phyloP scores from a whole-genome alignment of 2,329 filamentous ascomycete genomes.

The Epicoccum nigrum region DNA sequence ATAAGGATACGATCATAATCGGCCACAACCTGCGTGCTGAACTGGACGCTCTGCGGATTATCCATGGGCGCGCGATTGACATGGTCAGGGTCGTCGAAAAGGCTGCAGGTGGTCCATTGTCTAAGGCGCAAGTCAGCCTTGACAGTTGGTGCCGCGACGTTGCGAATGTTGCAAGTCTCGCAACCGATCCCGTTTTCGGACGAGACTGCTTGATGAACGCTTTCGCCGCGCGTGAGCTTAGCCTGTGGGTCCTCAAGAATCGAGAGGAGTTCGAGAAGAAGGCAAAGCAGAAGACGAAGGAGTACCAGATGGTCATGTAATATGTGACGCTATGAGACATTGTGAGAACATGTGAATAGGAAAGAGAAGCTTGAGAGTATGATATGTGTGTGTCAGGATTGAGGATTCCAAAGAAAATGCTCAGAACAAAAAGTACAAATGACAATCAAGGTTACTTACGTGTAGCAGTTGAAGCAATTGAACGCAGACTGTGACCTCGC shows the following conservation, averaged over 20 bases:
- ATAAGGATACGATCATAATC: conserved; percentile 43
- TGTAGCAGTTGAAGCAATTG: too few relatives aligned
- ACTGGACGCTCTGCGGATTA: conserved; percentile 43
- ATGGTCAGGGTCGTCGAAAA: conserved; percentile 41
- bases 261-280: conserved; percentile 44
- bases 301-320: conserved; percentile 26
- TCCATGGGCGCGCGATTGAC: conserved; percentile 44
- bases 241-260: conserved; percentile 55
- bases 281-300: conserved; percentile 40
- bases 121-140: conserved; percentile 38
- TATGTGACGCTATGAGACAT: background rate
- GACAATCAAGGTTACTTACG: background rate
- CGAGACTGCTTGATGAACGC: conserved; percentile 60
- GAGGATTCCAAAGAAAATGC: background rate
- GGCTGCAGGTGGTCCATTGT: conserved; percentile 40
- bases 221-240: conserved; percentile 56
- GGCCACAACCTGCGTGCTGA: conserved; percentile 43
- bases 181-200: conserved; percentile 34
- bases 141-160: conserved; percentile 37
- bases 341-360: background rate
- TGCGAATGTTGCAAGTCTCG: conserved; percentile 15
- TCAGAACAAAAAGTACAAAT: background rate
- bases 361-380: background rate
- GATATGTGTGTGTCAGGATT: too few relatives aligned
- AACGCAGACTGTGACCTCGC: background rate